Conservation (phyloP, 306 rosid species). For the Luffa acutangula region DNA sequence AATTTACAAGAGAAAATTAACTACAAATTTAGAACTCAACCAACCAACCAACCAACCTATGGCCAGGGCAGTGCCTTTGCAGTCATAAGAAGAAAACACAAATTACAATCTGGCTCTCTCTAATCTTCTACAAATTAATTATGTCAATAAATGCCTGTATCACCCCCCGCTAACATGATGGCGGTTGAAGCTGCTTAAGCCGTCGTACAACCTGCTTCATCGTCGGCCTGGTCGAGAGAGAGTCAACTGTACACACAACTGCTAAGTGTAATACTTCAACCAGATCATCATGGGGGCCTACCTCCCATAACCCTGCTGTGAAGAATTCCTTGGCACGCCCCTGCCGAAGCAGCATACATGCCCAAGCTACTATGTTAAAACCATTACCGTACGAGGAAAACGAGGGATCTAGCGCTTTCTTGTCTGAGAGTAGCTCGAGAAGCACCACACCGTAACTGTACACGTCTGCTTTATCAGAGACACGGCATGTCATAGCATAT, state of each 20-base stretch:
- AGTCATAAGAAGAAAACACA: conserved; percentile 24
- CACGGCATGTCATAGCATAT: conserved; percentile 95
- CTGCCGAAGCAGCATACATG: conserved; percentile 73
- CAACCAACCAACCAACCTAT: conserved; percentile 14
- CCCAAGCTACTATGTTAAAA: conserved; percentile 89
- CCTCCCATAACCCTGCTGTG: conserved; percentile 76
- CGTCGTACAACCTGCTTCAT: conserved; percentile 85
- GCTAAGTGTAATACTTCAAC: conserved; percentile 83
- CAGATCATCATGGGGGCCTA: conserved; percentile 72
- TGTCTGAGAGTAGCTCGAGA: conserved; percentile 81
- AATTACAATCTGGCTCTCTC: conserved; percentile 27
- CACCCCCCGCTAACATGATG: conserved; percentile 46
- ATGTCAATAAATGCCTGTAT: conserved; percentile 26
- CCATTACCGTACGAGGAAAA: conserved; percentile 82
- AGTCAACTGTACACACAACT: conserved; percentile 76
- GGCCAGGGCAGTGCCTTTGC: conserved; percentile 17
- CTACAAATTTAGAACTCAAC: conserved; percentile 40
- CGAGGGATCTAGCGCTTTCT: conserved; percentile 88
- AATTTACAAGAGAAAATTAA: conserved; percentile 53
- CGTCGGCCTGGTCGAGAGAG: conserved; percentile 83
- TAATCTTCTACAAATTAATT: conserved; percentile 34
- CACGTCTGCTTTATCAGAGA: conserved; percentile 90
- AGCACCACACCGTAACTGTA: conserved; percentile 98
- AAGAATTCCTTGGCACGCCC: conserved; percentile 84
- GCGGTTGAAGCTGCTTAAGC: conserved; percentile 91